Evolutionary conservation across 1,284 basidiomycete species (phyloP).

Genomic region (Rhizoctonia solani): DNA sequence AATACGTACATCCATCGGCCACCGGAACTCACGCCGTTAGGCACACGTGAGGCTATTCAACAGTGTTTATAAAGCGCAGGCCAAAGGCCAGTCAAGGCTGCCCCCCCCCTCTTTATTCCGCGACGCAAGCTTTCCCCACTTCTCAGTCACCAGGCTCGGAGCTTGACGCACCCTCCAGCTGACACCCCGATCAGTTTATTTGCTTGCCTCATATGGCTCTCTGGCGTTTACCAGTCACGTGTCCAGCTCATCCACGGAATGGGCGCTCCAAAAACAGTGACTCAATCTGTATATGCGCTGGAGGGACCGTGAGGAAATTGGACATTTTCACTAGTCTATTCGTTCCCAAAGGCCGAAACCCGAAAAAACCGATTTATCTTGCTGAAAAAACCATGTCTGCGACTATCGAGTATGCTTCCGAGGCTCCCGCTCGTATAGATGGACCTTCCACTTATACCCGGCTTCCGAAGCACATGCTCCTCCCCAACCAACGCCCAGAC

Average conservation of each 20-base stretch:
- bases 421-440: conserved; percentile 15
- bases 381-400: conserved; percentile 4
- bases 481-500: conserved; percentile 75
- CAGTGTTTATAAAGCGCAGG: too few relatives aligned
- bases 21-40: too few relatives aligned
- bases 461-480: conserved; percentile 66
- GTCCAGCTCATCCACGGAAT: conserved; percentile 24
- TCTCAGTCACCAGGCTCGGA: background rate
- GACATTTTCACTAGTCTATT: conserved; percentile 13
- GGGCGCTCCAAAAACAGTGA: conserved; percentile 20
- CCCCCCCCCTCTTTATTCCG: too few relatives aligned
- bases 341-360: background rate
- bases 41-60: too few relatives aligned
- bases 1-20: too few relatives aligned
- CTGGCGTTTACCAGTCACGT: conserved; percentile 18
- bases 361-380: background rate
- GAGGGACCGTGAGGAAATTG: conserved; percentile 15
- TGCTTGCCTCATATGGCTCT: background rate
- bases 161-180: background rate
- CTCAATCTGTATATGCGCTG: conserved; percentile 32
- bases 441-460: conserved; percentile 57
- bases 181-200: too few relatives aligned
- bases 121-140: too few relatives aligned
- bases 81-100: too few relatives aligned
- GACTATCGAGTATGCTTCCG: conserved; percentile 26